A percentile compares a stretch with the other conserved stretches of the same genome.
These are phyloP conservation scores for Abelmoschus esculentus DNA, from an alignment of 345 rosid species.

Conservation along the genomic window DNA sequence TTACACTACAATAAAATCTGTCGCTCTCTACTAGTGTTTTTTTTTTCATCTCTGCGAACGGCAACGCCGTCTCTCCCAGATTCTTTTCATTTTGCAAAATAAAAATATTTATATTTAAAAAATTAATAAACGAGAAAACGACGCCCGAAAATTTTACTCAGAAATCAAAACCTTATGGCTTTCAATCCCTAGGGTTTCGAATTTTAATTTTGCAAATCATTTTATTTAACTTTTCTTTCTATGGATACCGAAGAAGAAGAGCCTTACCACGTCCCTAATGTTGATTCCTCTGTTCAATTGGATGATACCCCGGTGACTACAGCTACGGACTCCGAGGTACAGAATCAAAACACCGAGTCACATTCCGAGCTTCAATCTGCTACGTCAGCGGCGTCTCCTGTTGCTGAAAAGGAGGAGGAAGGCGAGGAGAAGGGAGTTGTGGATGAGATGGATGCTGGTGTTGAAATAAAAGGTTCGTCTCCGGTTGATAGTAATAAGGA, in stretches of 20 bases:
- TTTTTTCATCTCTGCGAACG: background rate
- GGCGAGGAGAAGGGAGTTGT: background rate
- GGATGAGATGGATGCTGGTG: constrained; percentile 11
- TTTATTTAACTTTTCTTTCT: background rate
- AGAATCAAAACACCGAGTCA: background rate
- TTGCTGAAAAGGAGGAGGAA: background rate
- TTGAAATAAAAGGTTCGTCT: background rate
- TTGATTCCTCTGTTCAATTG: constrained; percentile 9
- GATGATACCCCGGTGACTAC: constrained; percentile 11
- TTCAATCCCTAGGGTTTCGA: constrained; percentile 25
- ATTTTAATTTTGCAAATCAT: background rate
- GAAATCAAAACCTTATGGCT: constrained; percentile 25
- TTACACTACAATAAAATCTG: background rate
- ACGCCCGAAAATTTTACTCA: background rate
- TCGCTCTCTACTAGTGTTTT: background rate
- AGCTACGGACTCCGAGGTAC: background rate
- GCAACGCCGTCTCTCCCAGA: background rate
- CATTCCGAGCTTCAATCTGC: constrained; percentile 15
- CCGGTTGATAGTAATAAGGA: constrained; percentile 7
- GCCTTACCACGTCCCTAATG: constrained; percentile 11
- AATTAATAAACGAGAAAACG: constrained; percentile 3
- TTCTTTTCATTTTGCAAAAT: background rate
- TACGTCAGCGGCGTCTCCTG: constrained; percentile 4
- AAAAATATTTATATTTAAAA: background rate
- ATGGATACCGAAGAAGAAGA: constrained; percentile 59